Evolutionary conservation across 1,139 yeast species (phyloP).

Genomic region (Chernovozyma sophiae-reginae): DNA sequence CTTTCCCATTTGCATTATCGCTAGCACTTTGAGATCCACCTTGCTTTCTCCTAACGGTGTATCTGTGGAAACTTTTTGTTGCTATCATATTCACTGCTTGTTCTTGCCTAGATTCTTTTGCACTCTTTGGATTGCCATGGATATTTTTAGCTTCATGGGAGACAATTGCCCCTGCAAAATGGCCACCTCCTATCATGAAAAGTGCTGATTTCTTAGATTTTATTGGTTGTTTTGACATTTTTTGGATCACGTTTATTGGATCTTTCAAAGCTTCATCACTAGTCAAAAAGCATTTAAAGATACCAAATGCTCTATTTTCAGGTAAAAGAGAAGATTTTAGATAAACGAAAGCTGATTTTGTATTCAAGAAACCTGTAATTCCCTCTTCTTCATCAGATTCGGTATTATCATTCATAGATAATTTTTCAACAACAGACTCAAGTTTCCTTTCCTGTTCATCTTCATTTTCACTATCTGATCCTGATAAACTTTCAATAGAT

Average conservation of each 20-base stretch:
- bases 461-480: constrained; percentile 33
- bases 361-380: constrained; percentile 53
- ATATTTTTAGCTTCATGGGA: constrained; percentile 61
- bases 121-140: constrained; percentile 49
- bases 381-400: constrained; percentile 26
- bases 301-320: constrained; percentile 52
- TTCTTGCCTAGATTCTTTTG: constrained; percentile 41
- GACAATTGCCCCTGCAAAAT: constrained; percentile 92
- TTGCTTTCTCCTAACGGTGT: constrained; percentile 94
- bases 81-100: constrained; percentile 64
- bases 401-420: constrained; percentile 14
- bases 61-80: constrained; percentile 88
- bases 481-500: constrained; percentile 58
- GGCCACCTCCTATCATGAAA: constrained; percentile 97
- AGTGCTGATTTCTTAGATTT: constrained; percentile 55
- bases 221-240: constrained; percentile 20
- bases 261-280: constrained; percentile 22
- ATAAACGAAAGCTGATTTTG: constrained; percentile 59
- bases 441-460: constrained; percentile 14
- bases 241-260: constrained; percentile 39
- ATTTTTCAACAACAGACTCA: constrained; percentile 32
- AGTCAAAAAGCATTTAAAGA: constrained; percentile 64
- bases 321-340: constrained; percentile 49
- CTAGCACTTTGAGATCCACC: constrained; percentile 96
- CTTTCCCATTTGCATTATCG: constrained; percentile 91